A percentile compares a stretch with the other conserved stretches of the same genome.
Conservation (phyloP, 495 filamentous ascomycete species). For the Penicillium odoratum region DNA sequence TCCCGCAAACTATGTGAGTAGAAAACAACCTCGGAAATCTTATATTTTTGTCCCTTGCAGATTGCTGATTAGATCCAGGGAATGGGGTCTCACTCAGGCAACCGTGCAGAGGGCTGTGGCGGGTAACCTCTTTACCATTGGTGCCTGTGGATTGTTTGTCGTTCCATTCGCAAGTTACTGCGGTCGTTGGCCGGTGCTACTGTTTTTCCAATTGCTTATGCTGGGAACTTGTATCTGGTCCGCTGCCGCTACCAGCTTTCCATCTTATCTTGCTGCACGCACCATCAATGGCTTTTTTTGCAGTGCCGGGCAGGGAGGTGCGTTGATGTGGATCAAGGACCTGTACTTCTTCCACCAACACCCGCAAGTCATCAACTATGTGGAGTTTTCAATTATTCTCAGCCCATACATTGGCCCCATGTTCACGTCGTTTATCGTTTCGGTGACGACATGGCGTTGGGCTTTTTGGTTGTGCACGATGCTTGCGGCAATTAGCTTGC, state of each 20-base stretch:
- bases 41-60: background rate
- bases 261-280: slow-evolving; percentile 13
- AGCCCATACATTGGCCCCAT: slow-evolving; percentile 13
- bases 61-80: background rate
- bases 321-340: slow-evolving; percentile 14
- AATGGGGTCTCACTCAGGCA: slow-evolving; percentile 17
- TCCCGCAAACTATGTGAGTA: slow-evolving; percentile 18
- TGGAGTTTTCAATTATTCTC: slow-evolving; percentile 14
- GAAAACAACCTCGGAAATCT: background rate
- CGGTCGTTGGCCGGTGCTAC: slow-evolving; percentile 16
- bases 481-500: slow-evolving; percentile 2
- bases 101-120: slow-evolving; percentile 15
- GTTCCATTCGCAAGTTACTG: slow-evolving; percentile 19
- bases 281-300: slow-evolving; percentile 15
- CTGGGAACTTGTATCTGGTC: slow-evolving; percentile 17
- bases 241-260: slow-evolving; percentile 19
- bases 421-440: slow-evolving; percentile 12
- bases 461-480: slow-evolving; percentile 13
- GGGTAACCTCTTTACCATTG: slow-evolving; percentile 20
- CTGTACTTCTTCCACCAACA: slow-evolving; percentile 12
- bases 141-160: slow-evolving; percentile 16
- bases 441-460: slow-evolving; percentile 12
- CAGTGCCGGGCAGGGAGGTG: slow-evolving; percentile 13
- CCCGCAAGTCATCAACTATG: slow-evolving; percentile 15
- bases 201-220: slow-evolving; percentile 12